These are phyloP conservation scores for Toxicodendron radicans DNA, from an alignment of 345 rosid species.

Conservation along the genomic window DNA sequence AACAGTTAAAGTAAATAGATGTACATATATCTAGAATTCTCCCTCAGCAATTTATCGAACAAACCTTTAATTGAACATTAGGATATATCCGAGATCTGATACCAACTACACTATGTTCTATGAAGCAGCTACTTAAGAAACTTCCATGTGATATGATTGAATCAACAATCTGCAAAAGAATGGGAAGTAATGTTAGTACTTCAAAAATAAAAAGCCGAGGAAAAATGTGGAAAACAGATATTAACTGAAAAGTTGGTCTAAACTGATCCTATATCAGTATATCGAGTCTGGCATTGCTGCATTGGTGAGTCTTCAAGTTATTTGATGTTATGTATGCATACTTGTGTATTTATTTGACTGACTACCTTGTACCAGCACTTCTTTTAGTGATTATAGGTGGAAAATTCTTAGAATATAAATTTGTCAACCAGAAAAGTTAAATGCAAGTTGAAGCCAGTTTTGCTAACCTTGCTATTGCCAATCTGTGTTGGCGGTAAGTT, in stretches of 20 bases:
- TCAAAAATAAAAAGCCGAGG: background rate
- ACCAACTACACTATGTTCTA: conserved; percentile 89
- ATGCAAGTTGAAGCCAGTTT: conserved; percentile 9
- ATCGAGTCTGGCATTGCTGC: background rate
- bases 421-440: background rate
- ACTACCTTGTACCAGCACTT: background rate
- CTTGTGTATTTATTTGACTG: background rate
- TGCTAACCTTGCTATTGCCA: conserved; percentile 69
- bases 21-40: background rate
- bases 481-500: conserved; percentile 85
- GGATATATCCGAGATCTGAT: conserved; percentile 83
- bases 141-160: conserved; percentile 93
- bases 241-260: background rate
- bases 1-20: background rate
- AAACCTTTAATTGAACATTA: conserved; percentile 78
- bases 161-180: conserved; percentile 59
- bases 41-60: conserved; percentile 4
- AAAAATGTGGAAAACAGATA: background rate
- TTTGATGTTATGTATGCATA: background rate
- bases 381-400: background rate
- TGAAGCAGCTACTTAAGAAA: conserved; percentile 63
- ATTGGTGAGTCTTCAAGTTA: background rate
- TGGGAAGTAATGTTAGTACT: background rate
- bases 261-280: background rate
- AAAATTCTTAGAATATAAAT: background rate